These are phyloP conservation scores for Cicer judaicum DNA, from an alignment of 306 rosid species.

Conservation along the genomic window DNA sequence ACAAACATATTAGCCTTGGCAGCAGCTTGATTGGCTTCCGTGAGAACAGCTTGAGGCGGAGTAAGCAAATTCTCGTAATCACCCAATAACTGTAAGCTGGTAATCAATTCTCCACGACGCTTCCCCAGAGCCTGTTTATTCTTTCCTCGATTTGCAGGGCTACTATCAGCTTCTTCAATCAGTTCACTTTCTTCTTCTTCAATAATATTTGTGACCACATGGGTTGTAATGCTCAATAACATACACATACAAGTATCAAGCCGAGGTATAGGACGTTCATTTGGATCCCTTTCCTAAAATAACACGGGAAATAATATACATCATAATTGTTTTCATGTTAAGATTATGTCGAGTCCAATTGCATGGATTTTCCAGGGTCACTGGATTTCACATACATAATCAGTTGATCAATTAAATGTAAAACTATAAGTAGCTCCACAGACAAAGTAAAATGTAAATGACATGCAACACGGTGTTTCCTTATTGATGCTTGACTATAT, in stretches of 20 bases:
- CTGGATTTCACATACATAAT: slow-evolving; percentile 8
- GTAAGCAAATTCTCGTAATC: slow-evolving; percentile 68
- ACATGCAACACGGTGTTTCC: slow-evolving; percentile 37
- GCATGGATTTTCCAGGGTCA: slow-evolving; percentile 35
- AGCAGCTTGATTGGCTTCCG: slow-evolving; percentile 88
- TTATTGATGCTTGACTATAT: slow-evolving; percentile 4
- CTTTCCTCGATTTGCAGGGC: slow-evolving; percentile 58
- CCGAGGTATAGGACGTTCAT: slow-evolving; percentile 81
- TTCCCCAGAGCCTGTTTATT: slow-evolving; percentile 60
- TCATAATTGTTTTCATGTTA: neutral
- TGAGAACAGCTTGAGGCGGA: slow-evolving; percentile 68
- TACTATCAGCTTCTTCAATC: slow-evolving; percentile 64
- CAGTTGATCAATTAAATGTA: slow-evolving; percentile 18
- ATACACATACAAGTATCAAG: slow-evolving; percentile 83
- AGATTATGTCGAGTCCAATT: slow-evolving; percentile 22
- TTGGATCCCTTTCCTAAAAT: slow-evolving; percentile 79
- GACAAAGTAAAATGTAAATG: slow-evolving; percentile 25
- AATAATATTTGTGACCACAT: slow-evolving; percentile 63
- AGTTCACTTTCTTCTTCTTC: slow-evolving; percentile 90
- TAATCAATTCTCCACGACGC: slow-evolving; percentile 68
- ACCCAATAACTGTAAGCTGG: slow-evolving; percentile 81
- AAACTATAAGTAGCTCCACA: slow-evolving; percentile 30
- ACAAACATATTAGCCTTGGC: slow-evolving; percentile 75
- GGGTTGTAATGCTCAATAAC: slow-evolving; percentile 75
- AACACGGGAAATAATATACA: slow-evolving; percentile 15